Evolutionary conservation across 1,284 basidiomycete genomes (phyloP), one percentile per base, ranked within the genome.

Genomic region (Baeospora myosura): DNA sequence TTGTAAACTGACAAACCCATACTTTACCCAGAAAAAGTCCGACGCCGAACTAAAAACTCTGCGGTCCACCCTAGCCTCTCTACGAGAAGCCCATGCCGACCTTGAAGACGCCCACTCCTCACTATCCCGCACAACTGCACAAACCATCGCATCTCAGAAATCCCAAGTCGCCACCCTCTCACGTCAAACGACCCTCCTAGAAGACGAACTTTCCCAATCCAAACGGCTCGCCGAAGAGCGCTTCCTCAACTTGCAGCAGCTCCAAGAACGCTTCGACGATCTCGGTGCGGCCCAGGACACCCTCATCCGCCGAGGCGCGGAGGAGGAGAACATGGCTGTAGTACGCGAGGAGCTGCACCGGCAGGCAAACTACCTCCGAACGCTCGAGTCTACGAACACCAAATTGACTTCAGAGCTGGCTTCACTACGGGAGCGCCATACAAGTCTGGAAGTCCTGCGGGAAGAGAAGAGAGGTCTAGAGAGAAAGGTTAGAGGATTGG

Each of bases 381-480:
- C 67, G 1, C 65, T 88, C 1, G 85, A 89, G 56, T 59, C 65
- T n/a, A 66, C 68, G 4, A 89, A 88, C 47, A 61, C 70, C 2
- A 74, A 69, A 48, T 61, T 86, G 39, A 68, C 55, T 5, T 55
- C 66, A 0, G 82, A 88, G 49, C 50, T 88, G 11, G 61, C 59
- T 6, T 52, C 66, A 3, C 64, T 84, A 18, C 66, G 74, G 37
- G 74, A 76, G 42, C 65, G 74, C 3, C 68, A 80, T 29, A 62
- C 68, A 2, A 80, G 75, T 50, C 60, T 83, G 5, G 83, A 87
- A 49, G 76, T 89, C 0, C 56, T 90, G 32, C 69, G 74, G 38
- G 88, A 89, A 56, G 81, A 88, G 60, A 88, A 87, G 49, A 67
- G 78, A 10, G 67, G 71, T 0, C 59, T 89, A 31, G 78, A 88